Evolutionary conservation across 1,284 basidiomycete genomes (phyloP), one percentile per base, ranked within the genome.

Genomic region (Leccinum solheimii): DNA sequence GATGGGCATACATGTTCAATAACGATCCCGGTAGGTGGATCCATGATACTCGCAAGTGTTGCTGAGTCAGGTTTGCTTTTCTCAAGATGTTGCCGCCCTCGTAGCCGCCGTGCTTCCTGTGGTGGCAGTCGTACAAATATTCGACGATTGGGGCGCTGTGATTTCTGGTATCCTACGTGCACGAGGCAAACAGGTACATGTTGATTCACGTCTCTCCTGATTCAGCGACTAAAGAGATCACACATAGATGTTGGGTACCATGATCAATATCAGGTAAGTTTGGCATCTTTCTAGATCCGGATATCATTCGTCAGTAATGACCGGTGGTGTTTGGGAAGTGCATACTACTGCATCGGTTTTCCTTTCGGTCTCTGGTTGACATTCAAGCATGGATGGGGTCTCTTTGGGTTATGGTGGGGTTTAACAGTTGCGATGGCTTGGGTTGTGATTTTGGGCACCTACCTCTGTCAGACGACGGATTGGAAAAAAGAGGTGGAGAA

Each of bases 1-100:
- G 79, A 4, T 95, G 92, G 91, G 94, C 83, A 3, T 87, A 88
- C 69, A 75, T 96, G 26, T 97, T 97, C 81, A 97, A 95, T 69
- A 79, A 87, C 59, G 94, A 97, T 75, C 81, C 85, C 7, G 81
- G 88, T 84, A 62, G 77, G 68, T 52, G 30, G 58, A 23, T 40
- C 14, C 36, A n/a, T n/a, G 23, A 16, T 14, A 1, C 26, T 2
- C 16, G 10, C 8, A 8, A 52, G 0, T 34, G 34, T 60, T 19
- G 4, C 5, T 52, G 61, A 11, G 61, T 43, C 1, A 0, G 3
- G 40, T 38, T 40, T 55, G 27, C 45, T 36, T 51, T 62, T 16
- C 19, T 8, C 10, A 56, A 85, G 86, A 77, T 67, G 90, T 93
- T 5, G 81, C 88, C 34, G 60, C 66, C 4, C 77, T 92, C 14